Conservation (phyloP, 768 basidiomycete genomes). For the Termitomyces bulborhizus region DNA sequence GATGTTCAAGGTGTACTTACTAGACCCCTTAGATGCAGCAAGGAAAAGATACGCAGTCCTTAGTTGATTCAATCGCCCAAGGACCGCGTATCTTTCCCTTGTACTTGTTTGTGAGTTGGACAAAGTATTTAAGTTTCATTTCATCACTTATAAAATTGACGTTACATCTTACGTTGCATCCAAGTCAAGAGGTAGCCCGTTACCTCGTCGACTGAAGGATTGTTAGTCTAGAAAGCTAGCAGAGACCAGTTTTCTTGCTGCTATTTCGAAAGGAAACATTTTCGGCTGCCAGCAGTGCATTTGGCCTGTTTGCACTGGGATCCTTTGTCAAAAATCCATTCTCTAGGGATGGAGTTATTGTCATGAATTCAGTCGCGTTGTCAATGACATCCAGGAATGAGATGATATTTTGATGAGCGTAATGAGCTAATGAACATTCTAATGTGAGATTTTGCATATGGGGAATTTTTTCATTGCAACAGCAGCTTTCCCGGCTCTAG, state of each 20-base stretch:
- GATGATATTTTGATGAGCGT: conserved; percentile 2
- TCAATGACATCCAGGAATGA: neutral
- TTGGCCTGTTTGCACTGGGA: neutral
- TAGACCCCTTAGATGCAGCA: conserved; percentile 9
- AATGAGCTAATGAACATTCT: conserved; percentile 1
- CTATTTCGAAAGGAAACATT: conserved; percentile 7
- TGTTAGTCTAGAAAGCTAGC: neutral
- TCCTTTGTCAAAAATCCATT: conserved; percentile 3
- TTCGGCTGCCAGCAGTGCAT: too few relatives aligned
- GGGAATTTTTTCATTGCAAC: neutral
- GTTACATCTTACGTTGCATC: conserved; percentile 5
- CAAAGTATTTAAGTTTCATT: conserved; percentile 1
- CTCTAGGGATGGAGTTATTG: conserved; percentile 1
- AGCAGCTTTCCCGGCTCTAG: neutral
- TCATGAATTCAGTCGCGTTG: neutral
- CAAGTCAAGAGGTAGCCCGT: neutral
- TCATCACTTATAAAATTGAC: neutral
- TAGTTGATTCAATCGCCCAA: neutral
- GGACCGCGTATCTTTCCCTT: conserved; percentile 9
- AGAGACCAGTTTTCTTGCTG: neutral
- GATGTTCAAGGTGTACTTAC: too few relatives aligned
- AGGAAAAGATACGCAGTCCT: conserved; percentile 7
- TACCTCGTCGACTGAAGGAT: conserved; percentile 1
- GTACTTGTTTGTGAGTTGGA: conserved; percentile 4
- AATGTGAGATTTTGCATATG: neutral